Evolutionary conservation across 2,329 filamentous ascomycete species (phyloP).

Genomic region (Aspergillus eucalypticola): DNA sequence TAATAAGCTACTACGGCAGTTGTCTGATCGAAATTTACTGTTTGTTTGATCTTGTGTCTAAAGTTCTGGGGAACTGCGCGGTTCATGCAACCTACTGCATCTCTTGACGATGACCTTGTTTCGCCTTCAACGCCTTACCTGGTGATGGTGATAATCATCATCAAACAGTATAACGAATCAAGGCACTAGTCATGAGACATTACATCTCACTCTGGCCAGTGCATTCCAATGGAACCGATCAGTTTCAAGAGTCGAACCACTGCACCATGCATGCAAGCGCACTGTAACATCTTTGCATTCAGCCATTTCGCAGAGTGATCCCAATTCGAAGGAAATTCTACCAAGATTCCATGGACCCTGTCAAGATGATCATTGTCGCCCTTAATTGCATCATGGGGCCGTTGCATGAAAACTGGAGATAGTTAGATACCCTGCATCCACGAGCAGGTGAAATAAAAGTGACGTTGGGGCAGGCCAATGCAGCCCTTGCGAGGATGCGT

Average conservation of each 20-base stretch:
- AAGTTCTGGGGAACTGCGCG: no score
- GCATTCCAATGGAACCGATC: not conserved
- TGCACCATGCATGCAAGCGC: not conserved
- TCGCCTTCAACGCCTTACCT: not conserved
- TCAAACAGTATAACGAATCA: not conserved
- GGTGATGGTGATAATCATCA: not conserved
- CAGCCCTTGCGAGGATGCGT: not conserved
- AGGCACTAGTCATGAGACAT: not conserved
- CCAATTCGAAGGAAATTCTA: not conserved
- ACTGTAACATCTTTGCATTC: not conserved
- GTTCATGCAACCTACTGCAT: not conserved
- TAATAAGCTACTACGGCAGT: not conserved
- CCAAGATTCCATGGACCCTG: not conserved
- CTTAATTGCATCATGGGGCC: slow-evolving; percentile 4
- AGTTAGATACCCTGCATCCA: not conserved
- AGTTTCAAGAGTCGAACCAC: not conserved
- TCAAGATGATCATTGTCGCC: not conserved
- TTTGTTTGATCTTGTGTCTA: no score
- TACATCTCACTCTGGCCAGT: not conserved
- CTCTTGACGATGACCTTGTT: not conserved
- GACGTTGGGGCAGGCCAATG: not conserved
- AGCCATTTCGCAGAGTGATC: not conserved
- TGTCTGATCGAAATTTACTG: not conserved
- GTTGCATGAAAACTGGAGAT: not conserved
- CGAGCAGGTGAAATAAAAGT: not conserved